These are phyloP conservation scores for Alternaria sp. DNA, from an alignment of 2,329 filamentous ascomycete species.

Conservation along the genomic window DNA sequence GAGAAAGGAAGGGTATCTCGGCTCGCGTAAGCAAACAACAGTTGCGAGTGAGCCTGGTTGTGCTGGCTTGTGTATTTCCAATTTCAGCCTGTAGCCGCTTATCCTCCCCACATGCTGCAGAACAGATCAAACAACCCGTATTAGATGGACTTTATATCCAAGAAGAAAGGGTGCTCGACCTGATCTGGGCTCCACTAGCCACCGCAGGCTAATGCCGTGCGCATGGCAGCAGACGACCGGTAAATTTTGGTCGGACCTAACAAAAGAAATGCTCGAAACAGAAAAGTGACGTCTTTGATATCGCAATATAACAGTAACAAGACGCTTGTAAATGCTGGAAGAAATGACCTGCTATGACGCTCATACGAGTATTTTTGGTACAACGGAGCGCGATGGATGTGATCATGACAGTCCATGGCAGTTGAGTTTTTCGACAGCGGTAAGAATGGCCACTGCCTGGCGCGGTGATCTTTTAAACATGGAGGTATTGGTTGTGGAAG, in stretches of 20 bases:
- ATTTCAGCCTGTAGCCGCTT: constrained; percentile 44
- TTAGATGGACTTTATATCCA: constrained; percentile 42
- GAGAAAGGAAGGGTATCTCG: constrained; percentile 46
- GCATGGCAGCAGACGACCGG: constrained; percentile 21
- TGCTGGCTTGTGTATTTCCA: constrained; percentile 36
- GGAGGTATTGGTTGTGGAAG: constrained; percentile 44
- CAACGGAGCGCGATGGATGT: constrained; percentile 33
- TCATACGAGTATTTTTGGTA: constrained; percentile 48
- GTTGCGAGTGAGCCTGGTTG: constrained; percentile 42
- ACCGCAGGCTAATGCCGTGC: constrained; percentile 13
- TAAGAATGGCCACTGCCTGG: constrained; percentile 20
- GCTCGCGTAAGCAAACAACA: constrained; percentile 45
- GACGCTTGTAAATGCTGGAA: constrained; percentile 48
- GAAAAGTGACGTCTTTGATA: constrained; percentile 41
- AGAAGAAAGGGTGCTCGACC: constrained; percentile 22
- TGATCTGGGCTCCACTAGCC: constrained; percentile 22
- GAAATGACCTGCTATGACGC: constrained; percentile 48
- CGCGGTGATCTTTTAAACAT: constrained; percentile 33
- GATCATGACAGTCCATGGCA: constrained; percentile 17
- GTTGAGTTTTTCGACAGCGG: constrained; percentile 23
- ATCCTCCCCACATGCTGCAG: constrained; percentile 30
- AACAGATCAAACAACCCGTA: constrained; percentile 34
- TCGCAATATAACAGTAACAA: constrained; percentile 38
- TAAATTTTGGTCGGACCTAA: constrained; percentile 31
- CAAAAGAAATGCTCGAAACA: constrained; percentile 46